Conservation (phyloP, 2,329 filamentous ascomycete genomes). For the Penicillium sp. region DNA sequence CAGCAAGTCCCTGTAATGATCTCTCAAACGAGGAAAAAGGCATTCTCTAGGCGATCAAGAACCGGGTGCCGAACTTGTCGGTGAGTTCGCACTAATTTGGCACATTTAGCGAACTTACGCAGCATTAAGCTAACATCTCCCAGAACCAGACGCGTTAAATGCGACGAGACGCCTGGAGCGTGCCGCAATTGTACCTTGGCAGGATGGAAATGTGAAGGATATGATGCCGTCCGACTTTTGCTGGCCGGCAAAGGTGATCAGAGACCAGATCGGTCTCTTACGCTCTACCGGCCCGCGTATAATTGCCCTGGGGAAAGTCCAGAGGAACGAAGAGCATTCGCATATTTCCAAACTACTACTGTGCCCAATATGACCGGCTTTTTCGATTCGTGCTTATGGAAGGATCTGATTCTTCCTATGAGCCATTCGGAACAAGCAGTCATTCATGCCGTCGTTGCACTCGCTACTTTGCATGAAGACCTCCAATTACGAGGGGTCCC, state of each 20-base stretch:
- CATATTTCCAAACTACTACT: background rate
- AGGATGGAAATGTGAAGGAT: slow-evolving; percentile 30
- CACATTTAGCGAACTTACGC: background rate
- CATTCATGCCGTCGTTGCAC: slow-evolving; percentile 13
- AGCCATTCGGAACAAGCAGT: background rate
- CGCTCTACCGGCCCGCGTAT: background rate
- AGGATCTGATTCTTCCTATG: background rate
- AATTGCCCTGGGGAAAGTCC: background rate
- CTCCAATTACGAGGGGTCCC: slow-evolving; percentile 8
- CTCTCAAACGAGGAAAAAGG: slow-evolving; percentile 10
- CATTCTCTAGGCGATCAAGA: slow-evolving; percentile 11
- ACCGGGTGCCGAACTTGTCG: slow-evolving; percentile 19
- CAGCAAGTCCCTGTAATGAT: background rate
- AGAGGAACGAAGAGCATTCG: background rate
- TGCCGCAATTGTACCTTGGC: slow-evolving; percentile 21
- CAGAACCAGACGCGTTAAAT: slow-evolving; percentile 26
- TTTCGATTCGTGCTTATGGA: background rate
- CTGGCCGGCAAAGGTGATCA: slow-evolving; percentile 1
- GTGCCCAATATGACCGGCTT: background rate
- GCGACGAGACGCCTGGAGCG: slow-evolving; percentile 23
- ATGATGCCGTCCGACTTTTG: slow-evolving; percentile 21
- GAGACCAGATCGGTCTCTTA: background rate
- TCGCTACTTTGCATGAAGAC: slow-evolving; percentile 16
- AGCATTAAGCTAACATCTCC: background rate
- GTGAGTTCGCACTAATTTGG: slow-evolving; percentile 3